Evolutionary conservation across 768 basidiomycete genomes (phyloP).

Genomic region (Boletus barrowsii): DNA sequence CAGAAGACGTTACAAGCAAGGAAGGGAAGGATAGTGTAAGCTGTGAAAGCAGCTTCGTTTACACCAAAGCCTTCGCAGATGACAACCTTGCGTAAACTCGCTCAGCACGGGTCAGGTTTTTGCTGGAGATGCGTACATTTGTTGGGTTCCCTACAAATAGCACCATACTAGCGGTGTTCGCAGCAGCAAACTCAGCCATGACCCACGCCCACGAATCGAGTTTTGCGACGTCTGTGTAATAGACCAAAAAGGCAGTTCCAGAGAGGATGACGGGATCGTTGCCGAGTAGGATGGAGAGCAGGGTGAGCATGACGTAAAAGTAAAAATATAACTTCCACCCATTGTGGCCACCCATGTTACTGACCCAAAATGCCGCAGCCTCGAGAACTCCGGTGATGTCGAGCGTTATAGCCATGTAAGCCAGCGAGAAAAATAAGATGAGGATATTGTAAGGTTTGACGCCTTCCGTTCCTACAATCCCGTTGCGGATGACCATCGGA

Average conservation of each 20-base stretch:
- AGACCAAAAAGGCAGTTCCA: constrained; percentile 86
- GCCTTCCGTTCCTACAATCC: constrained; percentile 77
- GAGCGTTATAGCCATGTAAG: constrained; percentile 90
- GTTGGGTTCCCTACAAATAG: constrained; percentile 90
- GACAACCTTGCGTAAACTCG: constrained; percentile 45
- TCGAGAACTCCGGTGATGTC: constrained; percentile 87
- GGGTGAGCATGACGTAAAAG: constrained; percentile 81
- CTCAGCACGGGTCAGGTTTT: background rate
- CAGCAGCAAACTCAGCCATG: constrained; percentile 73
- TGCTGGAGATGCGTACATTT: constrained; percentile 44
- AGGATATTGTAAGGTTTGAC: constrained; percentile 92
- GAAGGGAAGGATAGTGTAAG: constrained; percentile 82
- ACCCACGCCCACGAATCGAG: constrained; percentile 63
- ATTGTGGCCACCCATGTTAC: constrained; percentile 69
- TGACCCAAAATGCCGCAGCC: constrained; percentile 87
- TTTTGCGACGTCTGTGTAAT: constrained; percentile 65
- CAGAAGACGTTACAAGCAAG: constrained; percentile 64
- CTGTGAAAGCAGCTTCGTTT: constrained; percentile 75
- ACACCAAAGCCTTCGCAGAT: constrained; percentile 83
- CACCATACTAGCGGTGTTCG: constrained; percentile 74
- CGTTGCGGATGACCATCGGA: constrained; percentile 53
- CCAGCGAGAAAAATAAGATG: constrained; percentile 86
- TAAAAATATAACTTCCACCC: constrained; percentile 74
- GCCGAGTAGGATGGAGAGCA: constrained; percentile 76
- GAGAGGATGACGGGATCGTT: constrained; percentile 94